Base-by-base conservation (phyloP, 768 basidiomycete species). In the Lactifluus volemus region DNA sequence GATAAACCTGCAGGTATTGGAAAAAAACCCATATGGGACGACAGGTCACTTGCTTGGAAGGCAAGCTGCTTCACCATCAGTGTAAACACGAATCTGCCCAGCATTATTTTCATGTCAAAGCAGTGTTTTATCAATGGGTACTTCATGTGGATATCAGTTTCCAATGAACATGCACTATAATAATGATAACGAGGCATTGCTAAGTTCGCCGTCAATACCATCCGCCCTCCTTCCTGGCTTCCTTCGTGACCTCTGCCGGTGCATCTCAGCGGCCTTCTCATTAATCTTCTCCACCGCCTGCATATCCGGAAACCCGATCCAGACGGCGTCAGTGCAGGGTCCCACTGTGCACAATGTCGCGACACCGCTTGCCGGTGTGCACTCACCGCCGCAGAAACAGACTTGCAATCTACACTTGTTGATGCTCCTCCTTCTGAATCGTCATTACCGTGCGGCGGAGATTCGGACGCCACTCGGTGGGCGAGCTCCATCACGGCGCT, bases 221-320 rank as follows among this genome's bases (percentile, higher is more conserved):
- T 5, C 55, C 61, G 32, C 50, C 50, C 1, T 14, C 45, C 14
- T 25, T 50, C 7, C 68, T 75, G 10, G 82, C 85, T 61, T 91
- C 88, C 57, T 68, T 72, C 65, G 84, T 83, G 6, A 91, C 75
- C 92, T 92, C 70, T 78, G 76, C 66, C 73, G 73, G 64, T 89
- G 84, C 82, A 93, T 90, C 68, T 81, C 80, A 59, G 77, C 79
- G 9, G 93, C 94, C 59, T 75, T 74, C 61, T 76, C 73, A 70
- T 96, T 96, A 67, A 96, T 93, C 56, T 79, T 79, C 49, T 77
- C 79, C 15, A 83, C 85, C 68, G 91, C 83, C 71, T 95, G 93
- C 4, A 92, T 94, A 65, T 78, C 77, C 1, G 94, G 94, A 70
- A 98, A 95, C 1, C 88, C 92, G 59, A 95, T 93, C 83, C 84